Conservation (phyloP, 352 stramenopile species). For the Phytophthora constricta region DNA sequence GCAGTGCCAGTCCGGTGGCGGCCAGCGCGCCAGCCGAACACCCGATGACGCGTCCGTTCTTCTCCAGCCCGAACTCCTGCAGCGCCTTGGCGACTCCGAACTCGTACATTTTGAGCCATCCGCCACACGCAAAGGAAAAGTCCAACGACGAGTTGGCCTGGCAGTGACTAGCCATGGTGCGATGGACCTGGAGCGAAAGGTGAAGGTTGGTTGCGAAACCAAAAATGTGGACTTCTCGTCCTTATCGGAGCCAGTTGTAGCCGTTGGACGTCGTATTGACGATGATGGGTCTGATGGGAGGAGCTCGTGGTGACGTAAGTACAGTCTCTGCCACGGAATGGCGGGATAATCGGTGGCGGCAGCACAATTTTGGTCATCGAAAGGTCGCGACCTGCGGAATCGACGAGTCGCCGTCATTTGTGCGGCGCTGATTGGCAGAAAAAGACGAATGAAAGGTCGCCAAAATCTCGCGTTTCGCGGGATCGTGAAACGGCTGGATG, state of each 20-base stretch:
- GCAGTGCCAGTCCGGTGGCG: slow-evolving; percentile 60
- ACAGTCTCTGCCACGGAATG: slow-evolving; percentile 13
- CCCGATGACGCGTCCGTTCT: slow-evolving; percentile 57
- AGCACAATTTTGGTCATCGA: slow-evolving; percentile 15
- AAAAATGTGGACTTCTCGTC: not conserved
- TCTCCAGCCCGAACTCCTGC: slow-evolving; percentile 63
- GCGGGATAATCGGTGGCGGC: slow-evolving; percentile 4
- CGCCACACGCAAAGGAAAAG: slow-evolving; percentile 80
- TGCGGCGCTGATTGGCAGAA: not conserved
- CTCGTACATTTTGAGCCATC: slow-evolving; percentile 86
- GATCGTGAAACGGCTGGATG: not conserved
- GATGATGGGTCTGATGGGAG: not conserved
- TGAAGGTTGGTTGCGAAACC: not conserved
- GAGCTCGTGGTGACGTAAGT: not conserved
- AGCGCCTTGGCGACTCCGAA: slow-evolving; percentile 83
- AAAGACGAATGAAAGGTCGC: not conserved
- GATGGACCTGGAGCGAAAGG: no score
- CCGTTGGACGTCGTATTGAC: no score
- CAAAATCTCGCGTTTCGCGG: no score
- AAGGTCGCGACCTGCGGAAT: slow-evolving; percentile 8
- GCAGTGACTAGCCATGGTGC: no score
- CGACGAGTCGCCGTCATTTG: slow-evolving; percentile 1
- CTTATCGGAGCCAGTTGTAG: not conserved
- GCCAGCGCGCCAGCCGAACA: slow-evolving; percentile 71
- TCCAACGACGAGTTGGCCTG: not conserved